Percentiles rank a stretch among this genome's conserved stretches.
These are phyloP conservation scores for Thelonectria olida DNA, from an alignment of 2,329 filamentous ascomycete species.

Conservation along the genomic window DNA sequence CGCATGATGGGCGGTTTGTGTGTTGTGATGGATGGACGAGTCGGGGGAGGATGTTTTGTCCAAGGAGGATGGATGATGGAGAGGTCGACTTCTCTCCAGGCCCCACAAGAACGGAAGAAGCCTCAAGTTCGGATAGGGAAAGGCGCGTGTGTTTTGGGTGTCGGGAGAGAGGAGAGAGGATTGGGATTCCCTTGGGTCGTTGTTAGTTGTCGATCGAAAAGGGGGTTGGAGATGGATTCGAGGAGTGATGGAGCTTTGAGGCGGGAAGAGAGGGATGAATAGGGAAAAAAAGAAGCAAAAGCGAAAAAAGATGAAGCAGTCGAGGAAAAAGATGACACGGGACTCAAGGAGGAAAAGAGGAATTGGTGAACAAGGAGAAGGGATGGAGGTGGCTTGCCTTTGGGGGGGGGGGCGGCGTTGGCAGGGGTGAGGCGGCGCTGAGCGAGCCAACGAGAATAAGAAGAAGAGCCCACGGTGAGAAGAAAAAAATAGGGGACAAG, in stretches of 20 bases:
- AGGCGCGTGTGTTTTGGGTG: not conserved
- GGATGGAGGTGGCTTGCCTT: not conserved
- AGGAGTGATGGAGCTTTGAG: slow-evolving; percentile 2
- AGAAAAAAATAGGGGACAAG: not conserved
- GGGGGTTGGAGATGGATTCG: too few relatives aligned
- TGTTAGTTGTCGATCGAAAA: slow-evolving; percentile 4
- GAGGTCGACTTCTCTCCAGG: too few relatives aligned
- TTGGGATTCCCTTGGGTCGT: not conserved
- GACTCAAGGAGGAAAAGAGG: not conserved
- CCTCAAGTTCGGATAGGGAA: not conserved
- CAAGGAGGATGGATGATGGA: slow-evolving; percentile 7
- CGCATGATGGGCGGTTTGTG: slow-evolving; percentile 40
- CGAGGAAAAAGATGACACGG: slow-evolving; percentile 34
- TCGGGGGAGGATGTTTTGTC: not conserved
- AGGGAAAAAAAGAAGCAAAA: slow-evolving; percentile 13
- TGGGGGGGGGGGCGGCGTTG: slow-evolving; percentile 4
- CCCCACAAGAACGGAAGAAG: not conserved
- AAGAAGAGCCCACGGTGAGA: slow-evolving; percentile 9
- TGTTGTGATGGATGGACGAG: not conserved
- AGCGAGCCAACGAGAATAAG: slow-evolving; percentile 2
- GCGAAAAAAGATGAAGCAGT: not conserved
- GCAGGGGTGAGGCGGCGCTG: not conserved
- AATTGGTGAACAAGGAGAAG: slow-evolving; percentile 9
- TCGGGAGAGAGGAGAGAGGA: not conserved
- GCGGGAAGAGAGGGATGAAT: slow-evolving; percentile 10